A percentile compares a stretch with the other conserved stretches of the same genome.
Conservation (phyloP, 73 alveolate genomes). For the Blepharisma japonicum region DNA sequence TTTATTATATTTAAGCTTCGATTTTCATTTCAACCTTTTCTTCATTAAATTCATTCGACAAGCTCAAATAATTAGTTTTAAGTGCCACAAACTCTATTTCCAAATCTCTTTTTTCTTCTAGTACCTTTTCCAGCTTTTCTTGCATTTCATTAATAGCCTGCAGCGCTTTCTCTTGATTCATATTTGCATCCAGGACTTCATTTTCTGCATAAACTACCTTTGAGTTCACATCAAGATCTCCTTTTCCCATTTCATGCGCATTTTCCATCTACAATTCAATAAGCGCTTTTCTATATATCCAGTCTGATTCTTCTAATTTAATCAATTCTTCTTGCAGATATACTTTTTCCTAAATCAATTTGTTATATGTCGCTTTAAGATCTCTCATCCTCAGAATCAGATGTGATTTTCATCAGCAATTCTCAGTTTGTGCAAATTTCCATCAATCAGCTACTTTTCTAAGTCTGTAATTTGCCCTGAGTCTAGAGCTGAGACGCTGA, state of each 20-base stretch:
- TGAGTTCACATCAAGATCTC: constrained; percentile 75
- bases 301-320: constrained; percentile 54
- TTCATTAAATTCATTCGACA: constrained; percentile 83
- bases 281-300: constrained; percentile 53
- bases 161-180: constrained; percentile 74
- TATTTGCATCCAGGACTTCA: constrained; percentile 80
- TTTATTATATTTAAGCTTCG: constrained; percentile 81
- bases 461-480: constrained; percentile 59
- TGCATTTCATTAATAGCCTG: constrained; percentile 60
- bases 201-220: constrained; percentile 85
- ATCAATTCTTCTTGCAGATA: constrained; percentile 60
- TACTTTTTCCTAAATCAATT: constrained; percentile 48
- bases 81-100: constrained; percentile 89
- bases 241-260: constrained; percentile 49
- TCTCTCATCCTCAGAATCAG: constrained; percentile 54
- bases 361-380: constrained; percentile 54
- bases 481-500: too few species aligned
- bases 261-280: constrained; percentile 61
- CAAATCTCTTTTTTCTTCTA: constrained; percentile 70
- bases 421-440: constrained; percentile 53
- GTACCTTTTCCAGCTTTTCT: constrained; percentile 61
- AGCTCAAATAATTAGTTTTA: constrained; percentile 83
- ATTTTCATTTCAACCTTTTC: constrained; percentile 86
- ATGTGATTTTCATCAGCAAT: constrained; percentile 47
- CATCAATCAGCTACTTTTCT: constrained; percentile 62